Conservation (phyloP, 441 rosid species). For the Gossypium gossypioides region DNA sequence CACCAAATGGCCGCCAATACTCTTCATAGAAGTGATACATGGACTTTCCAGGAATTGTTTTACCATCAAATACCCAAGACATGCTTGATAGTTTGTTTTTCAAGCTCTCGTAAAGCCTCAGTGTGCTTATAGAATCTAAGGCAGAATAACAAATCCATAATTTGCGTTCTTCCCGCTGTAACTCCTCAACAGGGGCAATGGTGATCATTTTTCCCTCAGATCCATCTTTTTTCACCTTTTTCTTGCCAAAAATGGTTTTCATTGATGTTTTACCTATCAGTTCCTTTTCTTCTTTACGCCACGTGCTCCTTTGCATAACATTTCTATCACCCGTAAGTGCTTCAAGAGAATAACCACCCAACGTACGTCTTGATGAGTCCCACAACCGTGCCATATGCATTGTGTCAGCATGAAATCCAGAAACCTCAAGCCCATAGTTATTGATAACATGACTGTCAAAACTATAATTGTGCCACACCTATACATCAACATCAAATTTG, state of each 20-base stretch:
- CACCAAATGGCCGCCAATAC: constrained; percentile 82
- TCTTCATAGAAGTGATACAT: constrained; percentile 72
- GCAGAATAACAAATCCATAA: constrained; percentile 91
- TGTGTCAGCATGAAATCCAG: constrained; percentile 93
- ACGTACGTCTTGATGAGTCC: constrained; percentile 74
- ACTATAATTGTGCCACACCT: constrained; percentile 99
- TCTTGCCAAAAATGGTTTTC: constrained; percentile 80
- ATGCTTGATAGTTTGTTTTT: constrained; percentile 34
- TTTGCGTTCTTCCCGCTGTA: constrained; percentile 62
- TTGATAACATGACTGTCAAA: constrained; percentile 75
- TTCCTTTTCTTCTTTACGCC: constrained; percentile 32
- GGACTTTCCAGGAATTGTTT: constrained; percentile 30
- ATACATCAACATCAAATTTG: constrained; percentile 11
- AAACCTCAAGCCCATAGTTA: constrained; percentile 63
- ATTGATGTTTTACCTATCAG: constrained; percentile 77
- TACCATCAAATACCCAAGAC: constrained; percentile 59
- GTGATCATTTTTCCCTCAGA: constrained; percentile 61
- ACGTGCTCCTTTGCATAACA: constrained; percentile 41
- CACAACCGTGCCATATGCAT: constrained; percentile 97
- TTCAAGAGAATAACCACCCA: constrained; percentile 91
- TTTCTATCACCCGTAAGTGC: constrained; percentile 65
- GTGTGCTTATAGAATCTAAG: constrained; percentile 80
- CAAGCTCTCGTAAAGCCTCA: constrained; percentile 78
- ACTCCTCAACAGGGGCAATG: constrained; percentile 74
- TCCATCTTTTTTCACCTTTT: constrained; percentile 84